Evolutionary conservation across 345 rosid species (phyloP).

Genomic region (Carallia brachiata): DNA sequence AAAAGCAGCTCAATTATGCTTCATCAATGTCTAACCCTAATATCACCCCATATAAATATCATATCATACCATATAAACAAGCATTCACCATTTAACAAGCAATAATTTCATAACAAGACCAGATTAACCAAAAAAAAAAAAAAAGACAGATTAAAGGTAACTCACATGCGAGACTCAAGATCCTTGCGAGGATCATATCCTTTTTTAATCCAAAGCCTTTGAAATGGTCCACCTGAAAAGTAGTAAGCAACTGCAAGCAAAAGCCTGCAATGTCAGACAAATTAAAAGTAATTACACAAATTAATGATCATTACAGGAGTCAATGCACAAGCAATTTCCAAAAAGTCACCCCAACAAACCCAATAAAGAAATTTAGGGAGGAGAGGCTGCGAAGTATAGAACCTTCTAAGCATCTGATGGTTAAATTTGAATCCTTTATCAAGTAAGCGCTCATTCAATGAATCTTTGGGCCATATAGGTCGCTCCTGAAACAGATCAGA

Average conservation of each 20-base stretch:
- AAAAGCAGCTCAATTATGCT: conserved; percentile 1
- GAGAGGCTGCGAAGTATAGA: conserved; percentile 11
- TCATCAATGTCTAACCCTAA: neutral
- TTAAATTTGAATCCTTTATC: conserved; percentile 63
- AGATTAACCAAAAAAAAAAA: neutral
- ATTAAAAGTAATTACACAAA: conserved; percentile 7
- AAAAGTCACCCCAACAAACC: conserved; percentile 1
- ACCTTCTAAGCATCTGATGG: conserved; percentile 73
- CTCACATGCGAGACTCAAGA: conserved; percentile 95
- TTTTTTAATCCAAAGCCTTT: conserved; percentile 88
- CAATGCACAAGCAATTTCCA: neutral
- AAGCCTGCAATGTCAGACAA: conserved; percentile 52
- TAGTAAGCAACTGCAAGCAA: conserved; percentile 83
- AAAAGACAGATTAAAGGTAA: neutral
- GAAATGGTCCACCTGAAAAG: conserved; percentile 87
- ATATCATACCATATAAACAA: no score
- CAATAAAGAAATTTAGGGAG: conserved; percentile 14
- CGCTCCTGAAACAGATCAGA: conserved; percentile 80
- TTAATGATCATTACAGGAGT: neutral
- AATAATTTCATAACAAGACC: no score
- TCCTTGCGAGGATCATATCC: conserved; percentile 97
- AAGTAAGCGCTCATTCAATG: conserved; percentile 62
- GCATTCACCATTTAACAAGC: no score
- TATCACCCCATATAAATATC: neutral
- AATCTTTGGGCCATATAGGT: conserved; percentile 85